Evolutionary conservation across 2,329 filamentous ascomycete genomes (phyloP), one percentile per base, ranked within the genome.

Genomic region (Colletotrichum eremochloae): DNA sequence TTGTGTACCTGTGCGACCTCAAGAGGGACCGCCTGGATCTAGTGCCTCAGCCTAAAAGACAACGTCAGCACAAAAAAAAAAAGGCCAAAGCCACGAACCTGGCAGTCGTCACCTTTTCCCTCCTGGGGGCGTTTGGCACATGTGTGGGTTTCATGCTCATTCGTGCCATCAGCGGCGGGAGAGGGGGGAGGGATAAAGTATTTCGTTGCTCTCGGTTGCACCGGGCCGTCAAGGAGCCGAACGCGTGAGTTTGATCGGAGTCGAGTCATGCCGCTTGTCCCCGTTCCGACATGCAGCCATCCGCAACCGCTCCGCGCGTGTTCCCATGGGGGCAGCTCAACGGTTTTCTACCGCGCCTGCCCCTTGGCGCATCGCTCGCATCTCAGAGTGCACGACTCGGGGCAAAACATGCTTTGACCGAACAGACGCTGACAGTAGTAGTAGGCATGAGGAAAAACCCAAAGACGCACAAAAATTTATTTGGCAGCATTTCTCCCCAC

Each of bases 381-480:
- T 38, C 58, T 11, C 18, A 31, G 14, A 8, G 40, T 14, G 60
- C n/a, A 31, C 29, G 46, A 62, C 58, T 31, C 44, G 60, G 14
- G 60, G 11, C 31, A 24, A 24, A 24, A 18, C 24, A 40, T 12
- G 44, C 44, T 4, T 9, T n/a, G 44, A 14, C 20, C 44, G 31
- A 15, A 5, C 60, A 42, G 42, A 14, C 24, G 20, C 14, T n/a
- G 29, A n/a, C 12, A n/a, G 29, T 31, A 31, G 29, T 31, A 31
- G 11, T 2, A n/a, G 7, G 29, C 44, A 48, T 33, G 40, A 15
- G 42, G 8, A 63, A 3, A 52, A 3, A 29, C 14, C 60, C 20
- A 24, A 50, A 48, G 31, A 63, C 44, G 33, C 52, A 50, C 60
- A 50, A 29, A 63, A 62, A 31, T 52, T 50, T 38, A 50, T 50